A percentile compares a stretch with the other conserved stretches of the same genome.
These are phyloP conservation scores for Mycosphaerelloides madeirae DNA, from an alignment of 2,329 filamentous ascomycete genomes.

Conservation along the genomic window DNA sequence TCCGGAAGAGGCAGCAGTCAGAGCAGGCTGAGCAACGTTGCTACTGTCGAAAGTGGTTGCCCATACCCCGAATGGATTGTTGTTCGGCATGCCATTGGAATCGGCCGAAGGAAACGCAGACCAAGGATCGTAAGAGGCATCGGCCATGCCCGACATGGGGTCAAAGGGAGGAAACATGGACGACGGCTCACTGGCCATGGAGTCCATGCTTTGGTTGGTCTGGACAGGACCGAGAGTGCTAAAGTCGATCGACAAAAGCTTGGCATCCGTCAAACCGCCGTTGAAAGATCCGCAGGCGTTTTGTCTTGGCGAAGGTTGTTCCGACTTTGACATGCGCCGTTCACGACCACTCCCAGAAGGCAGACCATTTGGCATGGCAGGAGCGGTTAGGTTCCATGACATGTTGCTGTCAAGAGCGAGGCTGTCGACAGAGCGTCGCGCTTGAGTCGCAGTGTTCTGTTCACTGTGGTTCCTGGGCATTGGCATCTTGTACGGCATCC, in stretches of 20 bases:
- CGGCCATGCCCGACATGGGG: constrained; percentile 25
- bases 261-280: constrained; percentile 13
- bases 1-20: constrained; percentile 36
- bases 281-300: constrained; percentile 12
- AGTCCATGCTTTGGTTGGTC: constrained; percentile 24
- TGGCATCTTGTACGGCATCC: constrained; percentile 60
- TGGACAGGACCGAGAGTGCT: constrained; percentile 19
- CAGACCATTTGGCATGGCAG: background rate
- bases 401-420: constrained; percentile 35
- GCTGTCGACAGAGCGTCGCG: constrained; percentile 51
- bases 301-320: constrained; percentile 29
- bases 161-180: constrained; percentile 20
- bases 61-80: constrained; percentile 33
- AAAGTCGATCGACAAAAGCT: constrained; percentile 25
- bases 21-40: constrained; percentile 31
- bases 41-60: constrained; percentile 23
- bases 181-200: constrained; percentile 20
- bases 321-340: constrained; percentile 28
- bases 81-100: constrained; percentile 24
- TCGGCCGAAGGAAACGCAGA: constrained; percentile 26
- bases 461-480: constrained; percentile 53
- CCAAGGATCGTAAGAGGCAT: constrained; percentile 29
- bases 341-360: constrained; percentile 1
- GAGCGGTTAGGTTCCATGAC: constrained; percentile 1
- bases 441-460: constrained; percentile 37